These are phyloP conservation scores for Silene conica DNA, from an alignment of 148 eudicot genomes.

Conservation along the genomic window DNA sequence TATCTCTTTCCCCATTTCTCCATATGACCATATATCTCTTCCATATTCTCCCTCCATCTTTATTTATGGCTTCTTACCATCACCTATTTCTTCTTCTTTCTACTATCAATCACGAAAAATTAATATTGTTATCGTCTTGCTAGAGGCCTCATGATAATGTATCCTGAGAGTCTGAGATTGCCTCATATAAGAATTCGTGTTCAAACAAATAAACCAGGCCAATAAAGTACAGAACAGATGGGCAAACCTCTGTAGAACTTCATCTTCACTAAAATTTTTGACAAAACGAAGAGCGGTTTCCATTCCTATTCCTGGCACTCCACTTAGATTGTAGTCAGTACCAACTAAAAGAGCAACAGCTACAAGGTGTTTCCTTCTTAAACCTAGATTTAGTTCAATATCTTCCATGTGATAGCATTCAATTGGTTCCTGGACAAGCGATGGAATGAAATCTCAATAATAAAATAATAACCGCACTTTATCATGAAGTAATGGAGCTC, in stretches of 20 bases:
- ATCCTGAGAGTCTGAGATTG: no score
- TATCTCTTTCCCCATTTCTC: no score
- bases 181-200: not conserved
- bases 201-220: not conserved
- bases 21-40: no score
- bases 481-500: not conserved
- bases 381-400: slow-evolving; percentile 70
- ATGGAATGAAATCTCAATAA: slow-evolving; percentile 9
- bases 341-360: slow-evolving; percentile 91
- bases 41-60: no score
- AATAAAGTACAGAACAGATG: slow-evolving; percentile 17
- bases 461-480: not conserved
- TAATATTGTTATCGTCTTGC: no score
- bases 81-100: no score
- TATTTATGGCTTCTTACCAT: no score
- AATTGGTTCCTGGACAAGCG: slow-evolving; percentile 65
- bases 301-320: slow-evolving; percentile 81
- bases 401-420: slow-evolving; percentile 82
- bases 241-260: slow-evolving; percentile 66
- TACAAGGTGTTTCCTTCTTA: slow-evolving; percentile 83
- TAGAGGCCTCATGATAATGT: no score
- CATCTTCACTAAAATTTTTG: slow-evolving; percentile 62
- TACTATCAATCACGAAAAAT: no score
- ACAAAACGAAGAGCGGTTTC: slow-evolving; percentile 88
- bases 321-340: slow-evolving; percentile 72